A percentile compares a stretch with the other conserved stretches of the same genome.
These are phyloP conservation scores for Pyrenopolyporus hunteri DNA, from an alignment of 495 filamentous ascomycete genomes.

Conservation along the genomic window DNA sequence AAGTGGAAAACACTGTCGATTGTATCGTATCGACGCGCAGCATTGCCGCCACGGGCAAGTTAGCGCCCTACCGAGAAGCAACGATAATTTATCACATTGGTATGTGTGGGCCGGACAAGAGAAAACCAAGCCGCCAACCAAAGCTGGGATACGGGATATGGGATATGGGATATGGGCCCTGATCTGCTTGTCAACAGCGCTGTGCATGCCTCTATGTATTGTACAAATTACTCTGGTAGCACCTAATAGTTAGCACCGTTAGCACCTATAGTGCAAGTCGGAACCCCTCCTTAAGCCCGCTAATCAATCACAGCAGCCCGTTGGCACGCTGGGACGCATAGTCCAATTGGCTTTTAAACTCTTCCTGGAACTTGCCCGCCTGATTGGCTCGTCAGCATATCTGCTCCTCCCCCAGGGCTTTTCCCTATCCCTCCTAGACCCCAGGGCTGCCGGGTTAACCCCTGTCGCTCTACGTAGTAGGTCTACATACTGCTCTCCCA, in stretches of 20 bases:
- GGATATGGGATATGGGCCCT: background rate
- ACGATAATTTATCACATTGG: conserved; percentile 15
- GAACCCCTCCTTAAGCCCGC: conserved; percentile 5
- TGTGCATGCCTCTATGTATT: background rate
- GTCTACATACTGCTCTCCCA: conserved; percentile 8
- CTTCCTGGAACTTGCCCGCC: conserved; percentile 13
- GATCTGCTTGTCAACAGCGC: conserved; percentile 19
- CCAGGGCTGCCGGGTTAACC: too few relatives aligned
- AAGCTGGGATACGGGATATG: too few relatives aligned
- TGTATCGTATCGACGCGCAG: conserved; percentile 6
- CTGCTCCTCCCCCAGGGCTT: conserved; percentile 5
- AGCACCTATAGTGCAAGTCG: background rate
- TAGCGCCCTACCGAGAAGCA: conserved; percentile 16
- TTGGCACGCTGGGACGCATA: conserved; percentile 22
- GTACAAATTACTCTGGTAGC: too few relatives aligned
- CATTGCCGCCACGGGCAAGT: conserved; percentile 11
- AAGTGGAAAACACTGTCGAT: conserved; percentile 5
- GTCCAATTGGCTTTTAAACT: conserved; percentile 19
- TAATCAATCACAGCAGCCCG: conserved; percentile 11
- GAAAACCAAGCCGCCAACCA: conserved; percentile 14
- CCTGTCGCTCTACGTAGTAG: too few relatives aligned
- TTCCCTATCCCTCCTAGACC: conserved; percentile 17
- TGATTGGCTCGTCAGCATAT: conserved; percentile 17
- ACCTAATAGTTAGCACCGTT: too few relatives aligned
- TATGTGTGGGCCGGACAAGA: conserved; percentile 6